Conservation (phyloP, 225 moss, liverwort and hornwort genomes). For the Bryoerythrophyllum caledonicum region DNA sequence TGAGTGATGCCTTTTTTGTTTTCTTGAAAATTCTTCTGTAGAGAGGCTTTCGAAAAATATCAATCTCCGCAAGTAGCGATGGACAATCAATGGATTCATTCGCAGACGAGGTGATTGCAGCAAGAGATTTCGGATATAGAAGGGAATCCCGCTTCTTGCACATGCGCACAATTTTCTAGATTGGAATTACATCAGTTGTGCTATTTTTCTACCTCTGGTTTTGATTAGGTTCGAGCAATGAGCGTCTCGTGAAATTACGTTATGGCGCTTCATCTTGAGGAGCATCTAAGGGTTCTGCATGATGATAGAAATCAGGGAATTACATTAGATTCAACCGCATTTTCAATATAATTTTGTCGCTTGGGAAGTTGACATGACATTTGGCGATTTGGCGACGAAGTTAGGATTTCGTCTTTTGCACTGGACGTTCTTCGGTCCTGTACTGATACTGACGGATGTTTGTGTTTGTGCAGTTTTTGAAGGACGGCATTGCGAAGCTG, state of each 20-base stretch:
- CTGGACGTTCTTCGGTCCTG: neutral
- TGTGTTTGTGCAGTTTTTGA: constrained; percentile 69
- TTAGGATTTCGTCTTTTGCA: neutral
- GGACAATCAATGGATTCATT: neutral
- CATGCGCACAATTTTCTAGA: neutral
- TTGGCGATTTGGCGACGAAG: neutral
- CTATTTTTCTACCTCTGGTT: neutral
- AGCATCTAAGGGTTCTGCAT: neutral
- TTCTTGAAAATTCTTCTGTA: neutral
- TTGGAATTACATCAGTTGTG: neutral
- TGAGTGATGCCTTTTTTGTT: constrained; percentile 17
- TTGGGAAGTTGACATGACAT: neutral
- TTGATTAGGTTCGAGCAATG: neutral
- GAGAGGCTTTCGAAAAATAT: too few relatives aligned
- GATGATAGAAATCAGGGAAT: neutral
- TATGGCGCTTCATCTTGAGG: neutral
- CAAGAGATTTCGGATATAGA: neutral
- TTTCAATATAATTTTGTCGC: neutral
- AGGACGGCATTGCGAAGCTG: constrained; percentile 70
- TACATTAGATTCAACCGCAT: neutral
- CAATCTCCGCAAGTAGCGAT: neutral
- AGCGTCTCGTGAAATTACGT: neutral
- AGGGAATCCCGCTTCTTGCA: neutral
- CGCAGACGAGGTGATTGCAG: neutral
- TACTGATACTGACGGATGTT: neutral